Base-by-base conservation (phyloP, 768 basidiomycete genomes). In the Mycena indigotica region DNA sequence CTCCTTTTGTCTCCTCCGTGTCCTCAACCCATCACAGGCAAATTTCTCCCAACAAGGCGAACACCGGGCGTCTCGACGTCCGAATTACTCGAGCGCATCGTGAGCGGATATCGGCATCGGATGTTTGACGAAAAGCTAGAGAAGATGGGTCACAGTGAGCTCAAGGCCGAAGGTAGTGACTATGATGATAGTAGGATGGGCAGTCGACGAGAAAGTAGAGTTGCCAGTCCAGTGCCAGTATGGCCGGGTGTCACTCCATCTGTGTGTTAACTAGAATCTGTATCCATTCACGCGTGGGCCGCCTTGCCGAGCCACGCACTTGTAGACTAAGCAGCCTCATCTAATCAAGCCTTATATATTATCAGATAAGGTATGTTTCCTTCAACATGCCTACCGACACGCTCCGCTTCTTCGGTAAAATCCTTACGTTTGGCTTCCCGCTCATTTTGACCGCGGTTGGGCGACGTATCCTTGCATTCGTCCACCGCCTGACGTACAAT, bases 11-110 rank as follows among this genome's bases (percentile, higher is more conserved):
- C 28, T 17, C 55, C 39, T 57, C 52, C 4, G 19, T 28, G 29
- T 50, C 44, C 24, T 50, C 60, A 50, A 66, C 5, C 23, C 23
- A 26, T 5, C 23, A 28, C 62, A 95, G 96, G 96, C 46, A 90
- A 89, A 77, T 98, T 99, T 72, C 79, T 98, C 40, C 96, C 97
- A 0, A 99, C 96, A 2, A 84, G 94, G 15, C 88, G 96, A 52
- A 98, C 97, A 3, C 93, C 93, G 0, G 93, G 94, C 8, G 84
- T 98, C 8, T 97, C 95, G 10, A 99, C 97, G 0, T 96, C 95
- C 0, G 89, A 91, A 32, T 80, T 98, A 19, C 82, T 99, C 32
- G 93, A 93, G 69, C 88, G 97, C 24, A 95, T 98, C 67, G 91
- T 98, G 17, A 80, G 83, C 16, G 87, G 89, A 16, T 98, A 98